Base-by-base conservation (phyloP, 306 rosid species). In the Cucumis melo region DNA sequence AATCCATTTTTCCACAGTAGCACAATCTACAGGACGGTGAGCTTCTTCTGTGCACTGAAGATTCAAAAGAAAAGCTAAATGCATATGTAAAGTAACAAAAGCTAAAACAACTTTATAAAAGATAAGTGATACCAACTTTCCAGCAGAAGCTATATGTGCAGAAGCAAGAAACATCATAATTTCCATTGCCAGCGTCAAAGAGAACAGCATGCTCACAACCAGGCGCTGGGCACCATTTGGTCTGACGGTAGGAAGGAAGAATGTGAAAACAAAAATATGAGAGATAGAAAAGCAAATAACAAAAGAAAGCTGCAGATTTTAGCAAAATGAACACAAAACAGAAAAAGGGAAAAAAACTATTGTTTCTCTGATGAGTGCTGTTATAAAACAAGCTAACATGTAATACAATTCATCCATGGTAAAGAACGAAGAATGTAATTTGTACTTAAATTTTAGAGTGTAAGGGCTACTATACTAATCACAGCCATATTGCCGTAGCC, bases 181-280 rank as follows among this genome's bases (percentile, higher is more conserved):
- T 83, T 20, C 86, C 85, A 77, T 76, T 73, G 38, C 87, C 89
- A 57, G 88, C 93, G 65, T 84, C 87, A 80, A 86, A 92, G 78
- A 82, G 83, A 29, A 88, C 90, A 7, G 91, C 97, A 75, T 81
- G 72, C 14, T 92, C 91, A 73, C 97, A 92, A 55, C 90, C 96
- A 0, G 97, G 93, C 50, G 96, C 96, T 78, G 97, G 97, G 78
- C 97, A 92, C 97, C 96, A 92, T 84, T 88, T 92, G 79, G 91
- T 92, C 93, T 92, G 72, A 32, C 59, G 44, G 57, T 29, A 76
- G 9, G 41, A 78, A 41, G 64, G 56, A 48, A 51, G 48, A 73
- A 29, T 2, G 19, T 72, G 59, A 72, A 29, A 48, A 27, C 2
- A 5, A 72, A 50, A 50, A 68, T 14, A 15, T 8, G 42, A 72